A percentile compares a stretch with the other conserved stretches of the same genome.
Evolutionary conservation across 2,329 filamentous ascomycete genomes (phyloP).

Genomic region (Tetracladium maxilliforme): DNA sequence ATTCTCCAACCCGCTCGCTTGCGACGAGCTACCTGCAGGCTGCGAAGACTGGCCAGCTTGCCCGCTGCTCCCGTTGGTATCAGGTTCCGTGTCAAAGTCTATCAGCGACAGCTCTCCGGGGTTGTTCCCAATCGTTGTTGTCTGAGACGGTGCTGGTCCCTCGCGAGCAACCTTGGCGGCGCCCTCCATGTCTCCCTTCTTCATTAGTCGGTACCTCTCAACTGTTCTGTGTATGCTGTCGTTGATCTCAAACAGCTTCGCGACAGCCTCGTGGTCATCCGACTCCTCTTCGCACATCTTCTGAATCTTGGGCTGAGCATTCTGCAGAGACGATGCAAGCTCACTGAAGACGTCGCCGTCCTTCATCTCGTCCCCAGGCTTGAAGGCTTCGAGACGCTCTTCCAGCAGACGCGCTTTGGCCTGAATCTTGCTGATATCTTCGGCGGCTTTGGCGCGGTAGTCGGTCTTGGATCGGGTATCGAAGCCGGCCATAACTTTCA

Average conservation of each 20-base stretch:
- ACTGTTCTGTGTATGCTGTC: conserved; percentile 97
- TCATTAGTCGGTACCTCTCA: conserved; percentile 87
- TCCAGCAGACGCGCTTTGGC: conserved; percentile 88
- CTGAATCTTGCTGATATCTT: conserved; percentile 88
- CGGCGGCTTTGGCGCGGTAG: conserved; percentile 92
- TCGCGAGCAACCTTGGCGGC: conserved; percentile 75
- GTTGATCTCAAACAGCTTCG: conserved; percentile 92
- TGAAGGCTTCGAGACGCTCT: conserved; percentile 78
- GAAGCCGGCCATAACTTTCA: conserved; percentile 99
- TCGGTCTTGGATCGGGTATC: conserved; percentile 93
- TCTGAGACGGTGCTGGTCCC: no score
- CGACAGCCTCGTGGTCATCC: conserved; percentile 89
- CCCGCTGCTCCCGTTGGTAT: conserved; percentile 38
- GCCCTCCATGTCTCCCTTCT: conserved; percentile 80
- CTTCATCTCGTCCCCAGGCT: conserved; percentile 63
- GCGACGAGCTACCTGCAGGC: no score
- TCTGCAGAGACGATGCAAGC: conserved; percentile 75
- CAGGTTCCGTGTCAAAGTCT: conserved; percentile 60
- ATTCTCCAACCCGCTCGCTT: conserved; percentile 62
- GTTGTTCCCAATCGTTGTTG: conserved; percentile 56
- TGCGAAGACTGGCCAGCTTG: conserved; percentile 22
- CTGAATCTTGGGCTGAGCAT: conserved; percentile 95
- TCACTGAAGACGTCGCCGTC: conserved; percentile 64
- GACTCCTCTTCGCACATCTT: conserved; percentile 99
- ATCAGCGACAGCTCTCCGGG: conserved; percentile 78